Evolutionary conservation across 257 asterid species (phyloP), one percentile per base, ranked within the genome.

Genomic region (Cinchona pubescens): DNA sequence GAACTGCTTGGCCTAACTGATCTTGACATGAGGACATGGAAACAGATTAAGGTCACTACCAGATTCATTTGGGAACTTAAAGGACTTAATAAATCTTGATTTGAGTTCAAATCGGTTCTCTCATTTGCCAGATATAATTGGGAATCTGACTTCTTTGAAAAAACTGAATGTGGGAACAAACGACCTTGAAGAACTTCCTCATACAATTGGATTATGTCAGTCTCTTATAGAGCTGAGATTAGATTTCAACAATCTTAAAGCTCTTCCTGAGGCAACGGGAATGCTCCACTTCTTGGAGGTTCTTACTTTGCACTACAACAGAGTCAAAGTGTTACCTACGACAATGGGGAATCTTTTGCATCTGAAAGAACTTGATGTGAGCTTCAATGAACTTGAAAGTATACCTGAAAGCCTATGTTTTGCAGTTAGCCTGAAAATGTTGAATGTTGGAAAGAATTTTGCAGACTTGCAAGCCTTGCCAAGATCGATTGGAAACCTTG

Each of bases 331-430:
- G 45, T 81, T 91, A 78, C 98, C 98, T 13, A 74, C 86, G 15
- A 87, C 91, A 1, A 84, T 88, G 83, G 94, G 92, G 3, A 82
- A 83, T 78, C 92, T 91, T 15, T 79, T 77, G 19, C 61, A 13
- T 14, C 80, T 93, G 74, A 86, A 75, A 79, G 96, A 91, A 83
- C 89, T 93, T 38, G 92, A 91, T 75, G 89, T 83, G 66, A 87
- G 97, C 86, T 93, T 93, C 78, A 93, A 93, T 72, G 97, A 93
- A 80, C 89, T 93, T n/a, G 91, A 82, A 75, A 74, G 74, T 72
- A 73, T 93, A 76, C 97, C 96, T 0, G 97, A 93, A 79, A 69
- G 86, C 67, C 86, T 93, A 35, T 85, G 94, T 76, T 70, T 45
- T 64, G 88, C 81, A 0, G 76, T 38, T 63, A 81, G 82, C 75